Evolutionary conservation across 768 basidiomycete species (phyloP), one percentile per base, ranked within the genome.

Genomic region (Mycena filopes): DNA sequence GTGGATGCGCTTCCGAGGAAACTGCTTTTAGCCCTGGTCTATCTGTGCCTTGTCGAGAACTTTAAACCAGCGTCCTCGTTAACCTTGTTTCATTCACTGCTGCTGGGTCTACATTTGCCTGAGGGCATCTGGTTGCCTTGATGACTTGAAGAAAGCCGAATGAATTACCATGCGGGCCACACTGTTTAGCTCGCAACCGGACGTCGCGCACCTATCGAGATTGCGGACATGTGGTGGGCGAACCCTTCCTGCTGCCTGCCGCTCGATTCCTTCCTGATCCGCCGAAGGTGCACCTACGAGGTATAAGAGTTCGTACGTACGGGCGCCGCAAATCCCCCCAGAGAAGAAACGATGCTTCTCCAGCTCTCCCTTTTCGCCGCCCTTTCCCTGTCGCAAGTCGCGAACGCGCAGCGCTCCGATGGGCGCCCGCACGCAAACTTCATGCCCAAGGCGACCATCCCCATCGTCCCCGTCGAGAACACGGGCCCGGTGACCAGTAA

Each of bases 391-490:
- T 61, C 51, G 57, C 54, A n/a, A n/a, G n/a, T 75, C 50, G 66
- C 72, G 64, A 72, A 73, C 45, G 65, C 62, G n/a, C n/a, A n/a
- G n/a, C 67, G 76, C 16, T 74, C 71, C n/a, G 80, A 82, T 80
- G 80, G 79, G 8, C 79, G 81, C 23, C 70, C 72, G 12, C 78
- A 84, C 51, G 82, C 74, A 38, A 85, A 84, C 65, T 77, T 83
- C 58, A 72, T 77, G 70, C 80, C 71, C n/a, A 72, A 73, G 1
- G 79, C 83, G 1, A 73, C 73, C 21, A 69, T 84, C 31, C 82
- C 84, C 31, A 54, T 71, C 21, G 73, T 81, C 11, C 58, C 70
- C 18, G 48, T 75, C 15, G 70, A 74, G 7, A 72, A 68, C 21
- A 58, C 73, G n/a, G 73, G 70, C 36, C 80, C 82, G 23, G 82